phyloP scores from a whole-genome alignment of 129 eudicot genomes.

The Centrapalus pauciflorus region DNA sequence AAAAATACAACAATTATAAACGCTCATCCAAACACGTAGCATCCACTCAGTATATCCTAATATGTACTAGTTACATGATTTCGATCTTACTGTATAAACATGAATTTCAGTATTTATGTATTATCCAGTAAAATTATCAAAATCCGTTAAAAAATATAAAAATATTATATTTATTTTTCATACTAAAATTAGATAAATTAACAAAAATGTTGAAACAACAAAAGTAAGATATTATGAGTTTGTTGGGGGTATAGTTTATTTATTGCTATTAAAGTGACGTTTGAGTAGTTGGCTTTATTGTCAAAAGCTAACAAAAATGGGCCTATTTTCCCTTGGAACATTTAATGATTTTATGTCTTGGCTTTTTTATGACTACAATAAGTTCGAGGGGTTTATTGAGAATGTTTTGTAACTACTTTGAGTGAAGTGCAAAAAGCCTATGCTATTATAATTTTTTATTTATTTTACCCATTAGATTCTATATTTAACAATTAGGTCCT shows the following conservation, averaged over 20 bases:
- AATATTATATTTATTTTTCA: too few species aligned
- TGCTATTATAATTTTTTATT: too few species aligned
- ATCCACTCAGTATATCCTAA: too few species aligned
- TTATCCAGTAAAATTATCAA: too few species aligned
- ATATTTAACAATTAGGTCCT: neutral
- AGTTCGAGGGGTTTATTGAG: constrained; percentile 15
- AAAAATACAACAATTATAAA: too few species aligned
- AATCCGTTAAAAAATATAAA: too few species aligned
- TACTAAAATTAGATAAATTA: constrained; percentile 21
- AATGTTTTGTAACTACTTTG: constrained; percentile 21
- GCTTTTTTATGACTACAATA: constrained; percentile 10
- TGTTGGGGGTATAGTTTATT: constrained; percentile 18
- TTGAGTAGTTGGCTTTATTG: constrained; percentile 28
- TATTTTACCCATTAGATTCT: neutral
- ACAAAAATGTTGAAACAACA: constrained; percentile 13
- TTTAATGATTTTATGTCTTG: constrained; percentile 16
- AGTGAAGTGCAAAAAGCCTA: constrained; percentile 8
- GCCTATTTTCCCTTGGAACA: constrained; percentile 21
- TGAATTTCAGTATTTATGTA: too few species aligned
- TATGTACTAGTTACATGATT: too few species aligned
- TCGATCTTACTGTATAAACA: too few species aligned
- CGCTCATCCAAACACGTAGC: too few species aligned
- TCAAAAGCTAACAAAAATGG: constrained; percentile 25
- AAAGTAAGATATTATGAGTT: constrained; percentile 17
- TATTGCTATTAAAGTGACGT: constrained; percentile 22